Base-by-base conservation (phyloP, 768 basidiomycete species). In the Tremella yokohamensis region DNA sequence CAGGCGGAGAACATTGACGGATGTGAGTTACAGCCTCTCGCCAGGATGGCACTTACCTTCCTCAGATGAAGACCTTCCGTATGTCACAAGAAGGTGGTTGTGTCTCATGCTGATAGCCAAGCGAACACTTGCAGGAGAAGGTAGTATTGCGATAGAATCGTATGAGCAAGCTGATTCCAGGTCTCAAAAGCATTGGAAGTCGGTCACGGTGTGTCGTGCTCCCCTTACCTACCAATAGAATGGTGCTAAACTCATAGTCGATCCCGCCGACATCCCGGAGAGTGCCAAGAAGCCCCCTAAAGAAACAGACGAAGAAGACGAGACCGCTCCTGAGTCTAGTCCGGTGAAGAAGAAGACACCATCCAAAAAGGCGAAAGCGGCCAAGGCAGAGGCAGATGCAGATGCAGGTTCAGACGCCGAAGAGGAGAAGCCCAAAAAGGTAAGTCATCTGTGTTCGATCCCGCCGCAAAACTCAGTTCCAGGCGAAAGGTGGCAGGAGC, bases 1-100 rank as follows among this genome's bases (percentile, higher is more conserved):
- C 79, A 80, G 3, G 79, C 84, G 0, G 80, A 82, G 9, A 89
- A 92, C 0, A 78, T 94, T 38, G 92, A 97, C 71, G 92, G 92
- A 18, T 94, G 82, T 74, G 88, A 90, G 18, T 86, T 85, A 0
- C 81, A 20, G 13, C 12, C 24, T 2, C 18, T 40, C 38, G 16
- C 18, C 25, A 18, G 18, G 16, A 19, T 25, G 6, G 3, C 12
- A 34, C 22, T 19, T 13, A 37, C 20, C 22, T 3, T 22, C 1
- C 1, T 34, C 20, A 72, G 67, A 59, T 49, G 70, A 71, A 3
- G 72, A 69, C 19, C 40, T 74, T 2, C 64, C 70, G 70, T 72
- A 39, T 38, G 70, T 61, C 22, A 8, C 18, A 4, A 6, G 2
- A 8, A 3, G 8, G 8, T 12, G 7, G 12, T 15, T 50, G 1